Evolutionary conservation across 306 rosid genomes (phyloP).

Genomic region (Oemleria cerasiformis): DNA sequence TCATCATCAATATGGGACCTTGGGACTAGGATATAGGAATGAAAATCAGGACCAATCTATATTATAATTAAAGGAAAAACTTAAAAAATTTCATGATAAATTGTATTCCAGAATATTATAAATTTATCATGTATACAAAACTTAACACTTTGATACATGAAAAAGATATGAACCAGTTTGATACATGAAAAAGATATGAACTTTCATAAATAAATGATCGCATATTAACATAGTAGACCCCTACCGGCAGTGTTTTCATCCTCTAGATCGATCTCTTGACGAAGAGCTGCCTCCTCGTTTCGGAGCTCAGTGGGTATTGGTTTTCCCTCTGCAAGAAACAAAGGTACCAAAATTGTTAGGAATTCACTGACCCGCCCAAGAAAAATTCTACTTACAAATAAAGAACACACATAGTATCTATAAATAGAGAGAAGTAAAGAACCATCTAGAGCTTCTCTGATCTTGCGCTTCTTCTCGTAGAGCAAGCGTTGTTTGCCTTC

Average conservation of each 20-base stretch:
- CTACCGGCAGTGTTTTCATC: constrained; percentile 77
- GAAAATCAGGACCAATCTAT: not conserved
- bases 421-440: not conserved
- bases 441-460: constrained; percentile 78
- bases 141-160: not conserved
- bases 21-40: constrained; percentile 47
- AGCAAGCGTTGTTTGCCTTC: constrained; percentile 71
- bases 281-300: constrained; percentile 84
- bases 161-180: too few relatives aligned
- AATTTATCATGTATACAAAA: not conserved
- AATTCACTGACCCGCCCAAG: not conserved
- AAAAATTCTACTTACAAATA: not conserved
- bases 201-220: not conserved
- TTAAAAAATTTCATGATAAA: not conserved
- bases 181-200: not conserved
- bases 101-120: not conserved
- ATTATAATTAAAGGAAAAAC: not conserved
- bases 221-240: too few relatives aligned
- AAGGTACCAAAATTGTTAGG: not conserved
- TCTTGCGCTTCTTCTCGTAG: constrained; percentile 88
- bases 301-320: constrained; percentile 91
- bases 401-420: not conserved
- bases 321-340: constrained; percentile 63
- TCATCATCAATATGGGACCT: constrained; percentile 82
- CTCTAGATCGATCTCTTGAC: constrained; percentile 77